Evolutionary conservation across 192 early-diverging fungal species (phyloP).

Genomic region (Linnemannia zychae): DNA sequence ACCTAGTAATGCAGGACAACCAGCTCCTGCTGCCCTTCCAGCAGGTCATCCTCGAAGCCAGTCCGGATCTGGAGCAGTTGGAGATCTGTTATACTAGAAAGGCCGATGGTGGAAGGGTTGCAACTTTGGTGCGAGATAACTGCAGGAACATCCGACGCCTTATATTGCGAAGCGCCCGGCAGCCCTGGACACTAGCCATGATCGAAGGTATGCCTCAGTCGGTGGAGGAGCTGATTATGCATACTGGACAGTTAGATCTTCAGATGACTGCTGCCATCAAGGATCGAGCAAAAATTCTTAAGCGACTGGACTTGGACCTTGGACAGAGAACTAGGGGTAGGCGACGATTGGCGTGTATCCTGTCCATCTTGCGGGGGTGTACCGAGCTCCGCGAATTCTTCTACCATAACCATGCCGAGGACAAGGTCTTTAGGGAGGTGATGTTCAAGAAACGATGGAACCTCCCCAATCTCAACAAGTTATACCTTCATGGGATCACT

Average conservation of each 20-base stretch:
- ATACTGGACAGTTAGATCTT: neutral
- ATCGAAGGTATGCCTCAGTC: neutral
- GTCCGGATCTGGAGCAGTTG: neutral
- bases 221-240: neutral
- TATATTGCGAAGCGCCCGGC: neutral
- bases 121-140: neutral
- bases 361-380: neutral
- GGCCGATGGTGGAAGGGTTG: neutral
- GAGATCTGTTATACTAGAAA: neutral
- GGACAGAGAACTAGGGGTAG: neutral
- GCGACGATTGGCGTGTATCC: neutral
- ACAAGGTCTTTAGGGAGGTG: constrained; percentile 54
- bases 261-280: neutral
- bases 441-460: constrained; percentile 39
- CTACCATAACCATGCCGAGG: neutral
- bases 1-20: neutral
- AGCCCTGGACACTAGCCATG: neutral
- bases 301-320: neutral
- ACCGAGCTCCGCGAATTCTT: neutral
- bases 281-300: neutral
- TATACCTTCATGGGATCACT: neutral
- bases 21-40: neutral
- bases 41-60: neutral
- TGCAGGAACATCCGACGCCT: neutral
- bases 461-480: neutral